Evolutionary conservation across 805 yeast genomes (phyloP), one percentile per base, ranked within the genome.

Genomic region (Zygotorulaspora sp.): DNA sequence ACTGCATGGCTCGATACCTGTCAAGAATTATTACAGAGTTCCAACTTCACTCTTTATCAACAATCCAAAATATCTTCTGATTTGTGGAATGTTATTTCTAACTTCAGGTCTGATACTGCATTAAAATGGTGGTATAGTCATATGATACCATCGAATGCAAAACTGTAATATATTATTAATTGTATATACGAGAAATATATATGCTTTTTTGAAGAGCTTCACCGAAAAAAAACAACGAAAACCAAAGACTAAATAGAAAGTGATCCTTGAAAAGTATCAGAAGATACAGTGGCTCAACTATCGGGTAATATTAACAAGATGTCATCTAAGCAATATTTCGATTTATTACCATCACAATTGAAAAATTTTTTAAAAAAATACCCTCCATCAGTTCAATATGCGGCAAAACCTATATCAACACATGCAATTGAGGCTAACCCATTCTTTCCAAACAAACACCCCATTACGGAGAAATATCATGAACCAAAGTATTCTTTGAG

Each of bases 401-500:
- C 85, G 4, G 63, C 70, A 2, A 72, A 70, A 45, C 83, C 95
- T 35, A 75, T 84, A 2, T 65, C 75, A 19, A 78, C 84, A 15
- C 66, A 65, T 33, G 89, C 87, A 33, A 71, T 75, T 15, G 74
- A 76, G 43, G 83, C 88, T 50, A 89, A 89, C 62, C 97, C 97
- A 36, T 89, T 89, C 61, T 62, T 86, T 38, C 81, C 95, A 16
- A 88, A 86, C 61, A 82, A 74, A 54, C 88, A 88, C 60, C 87
- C 94, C 14, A 75, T 82, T 15, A 86, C 94, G 15, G 76, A 82
- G n/a, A 70, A 66, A 50, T 77, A 80, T 66, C 94, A 85, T 52
- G 77, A 78, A 42, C 85, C 97, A 17, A 71, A 77, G 49, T 84
- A 76, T 63, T 84, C 95, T 6, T 67, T 80, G 54, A 76, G 96